Evolutionary conservation across 2,329 filamentous ascomycete species (phyloP).

Genomic region (Pseudogymnoascus pannorum): DNA sequence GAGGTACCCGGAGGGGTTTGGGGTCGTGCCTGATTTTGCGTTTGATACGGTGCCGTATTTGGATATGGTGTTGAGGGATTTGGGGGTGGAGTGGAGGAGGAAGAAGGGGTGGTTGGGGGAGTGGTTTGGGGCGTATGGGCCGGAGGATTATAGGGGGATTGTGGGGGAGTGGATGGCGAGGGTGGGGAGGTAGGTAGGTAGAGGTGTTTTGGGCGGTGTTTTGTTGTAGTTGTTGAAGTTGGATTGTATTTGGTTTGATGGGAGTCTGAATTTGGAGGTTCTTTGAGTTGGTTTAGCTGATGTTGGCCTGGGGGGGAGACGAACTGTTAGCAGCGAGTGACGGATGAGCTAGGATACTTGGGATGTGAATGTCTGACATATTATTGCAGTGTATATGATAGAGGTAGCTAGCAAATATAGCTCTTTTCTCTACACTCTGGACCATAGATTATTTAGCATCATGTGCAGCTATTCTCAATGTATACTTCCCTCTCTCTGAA

Average conservation of each 20-base stretch:
- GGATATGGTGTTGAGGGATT: constrained; percentile 58
- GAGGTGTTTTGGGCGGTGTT: not conserved
- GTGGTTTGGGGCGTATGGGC: constrained; percentile 38
- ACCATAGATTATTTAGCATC: too few relatives aligned
- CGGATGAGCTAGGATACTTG: too few relatives aligned
- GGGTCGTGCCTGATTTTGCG: constrained; percentile 60
- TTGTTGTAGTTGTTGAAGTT: not conserved
- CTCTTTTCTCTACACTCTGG: too few relatives aligned
- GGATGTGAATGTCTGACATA: too few relatives aligned
- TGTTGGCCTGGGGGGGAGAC: not conserved
- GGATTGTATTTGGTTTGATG: too few relatives aligned
- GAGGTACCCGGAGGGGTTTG: constrained; percentile 61
- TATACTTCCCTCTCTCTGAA: not conserved
- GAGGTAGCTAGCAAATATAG: too few relatives aligned
- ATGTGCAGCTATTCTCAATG: not conserved
- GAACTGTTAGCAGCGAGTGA: not conserved
- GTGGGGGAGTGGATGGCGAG: constrained; percentile 34
- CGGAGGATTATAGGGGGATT: constrained; percentile 38
- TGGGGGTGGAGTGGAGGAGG: constrained; percentile 51
- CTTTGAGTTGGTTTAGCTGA: not conserved
- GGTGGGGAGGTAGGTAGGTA: not conserved
- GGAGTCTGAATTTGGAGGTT: not conserved
- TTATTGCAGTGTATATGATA: too few relatives aligned
- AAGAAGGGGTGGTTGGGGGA: constrained; percentile 41
- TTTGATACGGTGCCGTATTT: constrained; percentile 71